These are phyloP conservation scores for Microdochium bolleyi DNA, from an alignment of 2,329 filamentous ascomycete genomes.

Conservation along the genomic window DNA sequence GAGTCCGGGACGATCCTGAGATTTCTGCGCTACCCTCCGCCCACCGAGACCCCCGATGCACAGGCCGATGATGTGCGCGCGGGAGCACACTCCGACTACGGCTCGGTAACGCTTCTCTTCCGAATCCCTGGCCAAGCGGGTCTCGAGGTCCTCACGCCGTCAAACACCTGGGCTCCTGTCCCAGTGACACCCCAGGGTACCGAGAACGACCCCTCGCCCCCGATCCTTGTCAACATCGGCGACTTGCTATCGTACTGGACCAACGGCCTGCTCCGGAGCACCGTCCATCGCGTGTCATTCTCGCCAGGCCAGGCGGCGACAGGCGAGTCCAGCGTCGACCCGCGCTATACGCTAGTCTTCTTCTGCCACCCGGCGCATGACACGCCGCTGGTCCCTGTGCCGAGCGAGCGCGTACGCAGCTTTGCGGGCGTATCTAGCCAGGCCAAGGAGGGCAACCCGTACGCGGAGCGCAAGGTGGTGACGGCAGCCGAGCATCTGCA, in stretches of 20 bases:
- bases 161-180: slow-evolving; percentile 51
- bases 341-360: slow-evolving; percentile 59
- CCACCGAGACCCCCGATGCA: slow-evolving; percentile 31
- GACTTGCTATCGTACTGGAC: slow-evolving; percentile 80
- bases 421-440: slow-evolving; percentile 15
- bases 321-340: slow-evolving; percentile 39
- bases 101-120: slow-evolving; percentile 68
- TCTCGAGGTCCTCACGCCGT: slow-evolving; percentile 66
- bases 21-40: slow-evolving; percentile 64
- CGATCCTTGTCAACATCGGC: slow-evolving; percentile 73
- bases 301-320: slow-evolving; percentile 21
- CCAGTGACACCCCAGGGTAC: slow-evolving; percentile 57
- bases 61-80: slow-evolving; percentile 63
- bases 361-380: slow-evolving; percentile 57
- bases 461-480: slow-evolving; percentile 45
- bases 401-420: slow-evolving; percentile 46
- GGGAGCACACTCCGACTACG: slow-evolving; percentile 88
- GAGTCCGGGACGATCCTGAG: slow-evolving; percentile 55
- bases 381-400: slow-evolving; percentile 47
- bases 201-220: slow-evolving; percentile 52
- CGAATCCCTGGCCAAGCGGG: slow-evolving; percentile 79
- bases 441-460: slow-evolving; percentile 29
- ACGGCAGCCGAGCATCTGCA: slow-evolving; percentile 58
- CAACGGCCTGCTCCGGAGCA: slow-evolving; percentile 75
- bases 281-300: slow-evolving; percentile 83